Evolutionary conservation across 2,329 filamentous ascomycete species (phyloP), one percentile per base, ranked within the genome.

Genomic region (Phaeosphaeriaceae sp.): DNA sequence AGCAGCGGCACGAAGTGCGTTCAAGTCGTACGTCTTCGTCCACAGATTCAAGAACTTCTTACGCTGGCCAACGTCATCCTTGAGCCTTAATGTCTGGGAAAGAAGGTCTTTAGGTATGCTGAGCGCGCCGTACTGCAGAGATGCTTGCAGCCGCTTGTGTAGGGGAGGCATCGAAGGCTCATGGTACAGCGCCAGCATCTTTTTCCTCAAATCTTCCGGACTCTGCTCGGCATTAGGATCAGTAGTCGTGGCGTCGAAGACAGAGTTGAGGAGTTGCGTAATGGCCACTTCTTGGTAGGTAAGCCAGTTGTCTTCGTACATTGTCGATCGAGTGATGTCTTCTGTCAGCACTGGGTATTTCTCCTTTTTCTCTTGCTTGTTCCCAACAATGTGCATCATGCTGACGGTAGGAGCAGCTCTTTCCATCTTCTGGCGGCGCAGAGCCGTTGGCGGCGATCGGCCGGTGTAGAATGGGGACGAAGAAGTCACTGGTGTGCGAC

Each of bases 281-380:
- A 89, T 83, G 40, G 85, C 83, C 22, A 85, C 77, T 68, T 89
- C 87, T 67, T 89, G 87, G 60, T 89, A 84, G 13, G 79, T 80
- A 40, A 89, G 82, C 87, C 87, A 89, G 56, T 84, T 80, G 48
- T 89, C 86, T 66, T 89, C 86, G 69, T 89, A 89, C 63, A 89
- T 78, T 54, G 84, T 80, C n/a, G 86, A 81, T 49, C 83, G 82
- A 2, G 78, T 75, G 24, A 89, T 78, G 63, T 87, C 81, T 59
- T 88, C 85, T 0, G 73, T 66, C 3, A 89, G 75, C 3, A 87
- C 72, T 1, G 85, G 84, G 67, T 86, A 88, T 50, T 80, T 76
- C 10, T 77, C 74, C 22, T 65, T 67, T 17, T 66, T 57, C 24
- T 61, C 59, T 49, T 66, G 64, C 23, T 69, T 68, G 55, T 72